Base-by-base conservation (phyloP, 306 rosid genomes). In the Mimosa pudica region DNA sequence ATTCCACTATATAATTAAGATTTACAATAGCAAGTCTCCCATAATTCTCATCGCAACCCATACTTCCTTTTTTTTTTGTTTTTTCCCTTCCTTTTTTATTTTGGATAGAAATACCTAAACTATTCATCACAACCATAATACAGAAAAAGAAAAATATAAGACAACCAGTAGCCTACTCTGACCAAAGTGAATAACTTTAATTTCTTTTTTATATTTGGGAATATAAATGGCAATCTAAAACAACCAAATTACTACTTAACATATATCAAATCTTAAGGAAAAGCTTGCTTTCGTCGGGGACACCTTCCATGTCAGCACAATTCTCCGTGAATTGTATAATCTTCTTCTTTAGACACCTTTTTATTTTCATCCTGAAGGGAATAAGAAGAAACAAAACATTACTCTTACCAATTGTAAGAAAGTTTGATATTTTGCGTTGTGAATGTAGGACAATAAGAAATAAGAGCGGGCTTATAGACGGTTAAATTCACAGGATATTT, bases 271-370 rank as follows among this genome's bases (percentile, higher is more conserved):
- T 48, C 54, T 1, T 12, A 47, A 47, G 52, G 52, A 10, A 47
- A 47, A 47, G 14, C 10, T 8, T 47, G 14, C 11, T 47, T 47
- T 47, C 13, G 10, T 10, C 14, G 0, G 9, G 3, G n/a, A n/a
- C 52, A 47, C 13, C 16, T 49, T 49, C 17, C 55, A 11, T 4
- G 42, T 38, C 42, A 38, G 42, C 42, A 38, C 42, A 38, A 38
- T 38, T 2, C 42, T 38, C 42, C 42, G 1, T 38, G 0, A 0
- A 24, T 24, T 38, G 2, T 38, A 38, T 38, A 38, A 38, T 38
- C 4, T 55, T 77, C 75, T 44, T 9, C 45, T 66, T 72, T 71
- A 20, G 7, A 33, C 38, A 44, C 66, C 67, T n/a, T n/a, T n/a
- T 33, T 30, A 1, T 30, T 64, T 77, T 72, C 20, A 13, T 24